Evolutionary conservation across 768 basidiomycete species (phyloP), one percentile per base, ranked within the genome.

Genomic region (Strobilomyces confusus): DNA sequence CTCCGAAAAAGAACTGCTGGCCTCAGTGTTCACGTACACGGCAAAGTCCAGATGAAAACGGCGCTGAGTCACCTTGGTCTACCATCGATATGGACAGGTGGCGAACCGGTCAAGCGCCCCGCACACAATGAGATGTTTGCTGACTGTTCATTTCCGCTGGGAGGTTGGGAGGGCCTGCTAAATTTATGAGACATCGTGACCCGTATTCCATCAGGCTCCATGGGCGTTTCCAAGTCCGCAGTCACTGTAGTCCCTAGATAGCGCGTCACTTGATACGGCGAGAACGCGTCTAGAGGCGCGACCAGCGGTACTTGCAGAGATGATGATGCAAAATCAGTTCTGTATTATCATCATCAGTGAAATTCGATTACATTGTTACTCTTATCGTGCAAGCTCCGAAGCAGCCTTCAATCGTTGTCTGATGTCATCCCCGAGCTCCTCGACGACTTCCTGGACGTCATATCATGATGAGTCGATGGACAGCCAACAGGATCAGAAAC

Each of bases 341-440:
- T 52, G 29, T 52, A 57, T 54, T 56, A 36, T 48, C 46, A 57
- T 49, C 61, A 49, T 65, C 60, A 55, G 25, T 55, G 55, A 65
- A 58, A 62, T 62, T 62, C 45, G 20, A 59, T 44, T 56, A 50
- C 56, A 40, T 41, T 62, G 37, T 30, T 57, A 33, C 37, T 46
- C 50, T 58, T 59, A 62, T 63, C 54, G 56, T 36, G 50, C 41
- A 47, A 69, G 61, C 38, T 58, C 61, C 52, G 66, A 57, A n/a
- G 60, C 66, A 26, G 58, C 44, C 48, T 58, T 62, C 25, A 81
- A 63, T 58, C 60, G 67, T 32, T 62, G 57, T 34, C 76, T 51
- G 49, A 77, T 78, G 57, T 79, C 81, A 38, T 69, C 54, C 51
- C 80, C 75, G 22, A 85, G 68, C 60, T 84, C 80, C 56, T 68